Evolutionary conservation across 1,284 basidiomycete genomes (phyloP).

Genomic region (Naganishia cerealis): DNA sequence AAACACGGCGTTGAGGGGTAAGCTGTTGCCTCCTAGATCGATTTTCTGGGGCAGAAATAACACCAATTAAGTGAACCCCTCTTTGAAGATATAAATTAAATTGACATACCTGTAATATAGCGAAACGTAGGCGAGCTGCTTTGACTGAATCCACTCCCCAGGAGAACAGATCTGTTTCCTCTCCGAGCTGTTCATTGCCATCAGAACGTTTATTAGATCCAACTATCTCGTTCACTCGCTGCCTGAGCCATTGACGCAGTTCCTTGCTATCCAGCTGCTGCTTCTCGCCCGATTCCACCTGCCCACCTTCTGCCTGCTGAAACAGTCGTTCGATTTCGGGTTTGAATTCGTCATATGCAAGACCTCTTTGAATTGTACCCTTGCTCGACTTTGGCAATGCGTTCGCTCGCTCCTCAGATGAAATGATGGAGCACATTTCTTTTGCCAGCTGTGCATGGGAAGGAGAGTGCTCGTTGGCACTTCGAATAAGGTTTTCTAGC

Average conservation of each 20-base stretch:
- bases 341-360: constrained; percentile 45
- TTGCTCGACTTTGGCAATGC: constrained; percentile 49
- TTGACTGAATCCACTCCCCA: constrained; percentile 54
- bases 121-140: constrained; percentile 49
- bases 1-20: constrained; percentile 53
- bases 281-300: constrained; percentile 20
- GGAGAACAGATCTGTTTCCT: constrained; percentile 49
- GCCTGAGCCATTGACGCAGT: constrained; percentile 24
- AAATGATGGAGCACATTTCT: constrained; percentile 44
- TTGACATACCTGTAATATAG: constrained; percentile 41
- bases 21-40: constrained; percentile 36
- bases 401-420: constrained; percentile 8
- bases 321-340: constrained; percentile 43
- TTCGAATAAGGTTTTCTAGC: constrained; percentile 34
- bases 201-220: constrained; percentile 18
- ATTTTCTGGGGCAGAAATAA: constrained; percentile 32
- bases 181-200: constrained; percentile 32
- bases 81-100: background rate
- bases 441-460: constrained; percentile 44
- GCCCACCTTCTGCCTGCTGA: constrained; percentile 26
- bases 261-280: constrained; percentile 17
- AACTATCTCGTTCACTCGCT: constrained; percentile 33
- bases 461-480: constrained; percentile 45
- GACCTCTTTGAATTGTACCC: constrained; percentile 47
- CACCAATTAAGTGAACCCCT: background rate